A percentile compares a stretch with the other conserved stretches of the same genome.
phyloP scores from a whole-genome alignment of 2,329 filamentous ascomycete genomes.

The Lasiodiplodia sp. region DNA sequence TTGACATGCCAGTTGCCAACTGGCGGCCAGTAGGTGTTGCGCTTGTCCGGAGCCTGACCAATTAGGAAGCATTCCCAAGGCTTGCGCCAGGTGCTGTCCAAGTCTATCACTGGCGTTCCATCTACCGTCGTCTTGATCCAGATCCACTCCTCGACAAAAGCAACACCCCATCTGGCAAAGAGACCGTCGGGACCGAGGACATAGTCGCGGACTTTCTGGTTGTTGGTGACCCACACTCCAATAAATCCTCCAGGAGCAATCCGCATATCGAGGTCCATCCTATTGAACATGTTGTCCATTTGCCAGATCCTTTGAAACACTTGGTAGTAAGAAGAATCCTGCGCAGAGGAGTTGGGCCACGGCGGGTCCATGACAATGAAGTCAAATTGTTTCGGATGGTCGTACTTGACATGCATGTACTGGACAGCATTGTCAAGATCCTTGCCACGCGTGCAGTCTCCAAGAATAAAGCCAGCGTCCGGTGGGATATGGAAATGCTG shows the following conservation, averaged over 20 bases:
- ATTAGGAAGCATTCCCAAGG: conserved; percentile 74
- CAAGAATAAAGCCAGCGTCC: conserved; percentile 57
- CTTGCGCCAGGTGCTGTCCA: conserved; percentile 71
- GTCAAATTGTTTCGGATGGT: conserved; percentile 64
- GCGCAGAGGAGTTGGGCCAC: conserved; percentile 80
- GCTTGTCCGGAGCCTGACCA: conserved; percentile 49
- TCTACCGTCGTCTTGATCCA: conserved; percentile 76
- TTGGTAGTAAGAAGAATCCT: conserved; percentile 64
- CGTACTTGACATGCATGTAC: conserved; percentile 44
- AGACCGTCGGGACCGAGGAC: conserved; percentile 64
- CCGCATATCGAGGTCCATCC: conserved; percentile 55
- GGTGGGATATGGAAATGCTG: conserved; percentile 58
- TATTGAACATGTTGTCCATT: conserved; percentile 51
- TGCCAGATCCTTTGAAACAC: conserved; percentile 58
- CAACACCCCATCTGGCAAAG: conserved; percentile 72
- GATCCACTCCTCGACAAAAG: conserved; percentile 73
- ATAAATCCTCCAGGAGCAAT: conserved; percentile 57
- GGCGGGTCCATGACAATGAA: conserved; percentile 78
- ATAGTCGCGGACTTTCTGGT: conserved; percentile 61
- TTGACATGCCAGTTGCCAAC: conserved; percentile 38
- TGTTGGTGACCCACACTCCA: conserved; percentile 82
- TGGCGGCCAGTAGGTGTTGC: background rate
- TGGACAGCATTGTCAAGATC: conserved; percentile 50
- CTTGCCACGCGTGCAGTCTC: conserved; percentile 17
- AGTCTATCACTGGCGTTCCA: conserved; percentile 69